Base-by-base conservation (phyloP, 2,329 filamentous ascomycete genomes). In the Penicillium italicum region DNA sequence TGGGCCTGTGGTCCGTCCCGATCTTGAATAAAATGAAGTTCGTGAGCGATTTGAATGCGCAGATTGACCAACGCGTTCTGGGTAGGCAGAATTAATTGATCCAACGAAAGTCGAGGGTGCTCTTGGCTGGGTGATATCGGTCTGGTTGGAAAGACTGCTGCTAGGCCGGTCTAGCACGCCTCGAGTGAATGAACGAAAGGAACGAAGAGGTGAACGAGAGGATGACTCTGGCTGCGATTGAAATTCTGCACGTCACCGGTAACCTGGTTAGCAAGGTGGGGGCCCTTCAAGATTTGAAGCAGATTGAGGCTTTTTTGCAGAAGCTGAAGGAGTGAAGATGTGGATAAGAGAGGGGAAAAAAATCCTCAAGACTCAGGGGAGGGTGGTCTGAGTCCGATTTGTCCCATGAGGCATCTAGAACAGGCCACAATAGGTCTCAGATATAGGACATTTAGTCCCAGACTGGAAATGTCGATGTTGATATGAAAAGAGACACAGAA, bases 1-100 rank as follows among this genome's bases (percentile, higher is more conserved):
- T 73, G 84, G 83, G 67, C 83, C 83, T 52, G 85, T 81, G 78
- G 87, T 86, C 63, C 70, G 67, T 57, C 71, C 71, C 16, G 74
- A 67, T 53, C 70, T 64, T 49, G 72, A 71, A 57, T 73, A 72
- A 54, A 72, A 74, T 1, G 72, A 73, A 12, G 64, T 63, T 44
- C 70, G 67, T 14, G 71, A 72, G 24, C 64, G 64, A 56, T 72
- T 71, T 53, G 65, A 62, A 42, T 66, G 63, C n/a, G 60, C 33
- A 42, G 62, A 53, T 33, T 62, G 59, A 37, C 54, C 53, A 47
- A 44, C 53, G 7, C 63, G 53, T 20, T 61, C 63, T 14, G 61
- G 59, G 36, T 57, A 50, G 36, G 57, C 58, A 30, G 62, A 61
- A 44, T 63, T 55, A 41, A 62, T 41, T 1, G 64, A 66, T 48